Conservation (phyloP, 345 rosid genomes). For the Leavenworthia alabamica region DNA sequence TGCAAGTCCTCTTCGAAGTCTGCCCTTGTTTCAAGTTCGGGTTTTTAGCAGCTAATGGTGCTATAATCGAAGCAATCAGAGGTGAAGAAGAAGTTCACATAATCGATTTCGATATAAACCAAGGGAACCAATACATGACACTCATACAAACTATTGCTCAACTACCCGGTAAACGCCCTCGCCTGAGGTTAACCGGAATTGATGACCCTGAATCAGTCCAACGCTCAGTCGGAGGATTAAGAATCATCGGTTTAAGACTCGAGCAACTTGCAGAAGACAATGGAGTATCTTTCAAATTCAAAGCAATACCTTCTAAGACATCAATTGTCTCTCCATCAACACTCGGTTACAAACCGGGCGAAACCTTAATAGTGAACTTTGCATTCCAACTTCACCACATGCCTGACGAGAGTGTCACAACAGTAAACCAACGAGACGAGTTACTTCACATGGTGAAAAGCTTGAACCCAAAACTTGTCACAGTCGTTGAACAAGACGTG, state of each 20-base stretch:
- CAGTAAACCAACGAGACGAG: slow-evolving; percentile 79
- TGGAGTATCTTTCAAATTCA: slow-evolving; percentile 63
- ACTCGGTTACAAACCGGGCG: slow-evolving; percentile 57
- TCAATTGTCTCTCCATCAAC: slow-evolving; percentile 61
- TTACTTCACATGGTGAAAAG: slow-evolving; percentile 87
- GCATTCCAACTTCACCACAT: slow-evolving; percentile 99
- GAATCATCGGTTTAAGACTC: slow-evolving; percentile 72
- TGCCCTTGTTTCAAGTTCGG: slow-evolving; percentile 98
- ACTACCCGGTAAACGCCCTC: slow-evolving; percentile 42
- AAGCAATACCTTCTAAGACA: slow-evolving; percentile 65
- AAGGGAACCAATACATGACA: slow-evolving; percentile 90
- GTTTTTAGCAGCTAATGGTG: slow-evolving; percentile 84
- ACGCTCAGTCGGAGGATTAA: slow-evolving; percentile 68
- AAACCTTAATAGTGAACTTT: slow-evolving; percentile 78
- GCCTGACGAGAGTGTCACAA: slow-evolving; percentile 99
- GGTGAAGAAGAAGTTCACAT: slow-evolving; percentile 75
- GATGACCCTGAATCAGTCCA: slow-evolving; percentile 98
- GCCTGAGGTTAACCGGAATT: slow-evolving; percentile 75
- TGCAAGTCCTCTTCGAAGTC: slow-evolving; percentile 94
- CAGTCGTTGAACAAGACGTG: slow-evolving; percentile 88
- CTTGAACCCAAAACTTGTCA: slow-evolving; percentile 83
- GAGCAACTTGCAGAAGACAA: slow-evolving; percentile 62
- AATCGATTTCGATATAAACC: slow-evolving; percentile 86
- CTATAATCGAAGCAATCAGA: slow-evolving; percentile 65
- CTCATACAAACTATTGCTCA: slow-evolving; percentile 63